Evolutionary conservation across 1,284 basidiomycete genomes (phyloP), one percentile per base, ranked within the genome.

Genomic region (Testicularia cyperi): DNA sequence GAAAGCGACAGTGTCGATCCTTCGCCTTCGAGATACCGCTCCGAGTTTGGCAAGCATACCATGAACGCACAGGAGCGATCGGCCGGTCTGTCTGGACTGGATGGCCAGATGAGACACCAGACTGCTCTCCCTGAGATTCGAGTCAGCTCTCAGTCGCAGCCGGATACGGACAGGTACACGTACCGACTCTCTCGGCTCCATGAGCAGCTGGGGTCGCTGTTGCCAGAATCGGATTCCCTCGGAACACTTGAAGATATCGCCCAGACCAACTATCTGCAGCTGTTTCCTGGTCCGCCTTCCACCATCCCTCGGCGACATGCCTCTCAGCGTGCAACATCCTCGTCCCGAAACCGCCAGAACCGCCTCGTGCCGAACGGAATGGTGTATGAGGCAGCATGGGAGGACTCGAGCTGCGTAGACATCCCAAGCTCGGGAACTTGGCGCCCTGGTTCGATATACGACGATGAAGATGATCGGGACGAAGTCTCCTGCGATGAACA

Each of bases 381-480:
- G n/a, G n/a, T n/a, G n/a, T n/a, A n/a, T n/a, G n/a, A 35, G 10
- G 33, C 33, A 23, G 33, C 33, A 13, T 35, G 33, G 33, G 33
- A 35, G 12, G 33, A 35, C 15, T 35, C 33, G 8, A 35, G 33
- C 33, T 35, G 33, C 15, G 20, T 35, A 9, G 33, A 35, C 20
- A 20, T 21, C 18, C 6, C 8, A 15, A 16, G 13, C 9, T 9
- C 9, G 9, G 30, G 30, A 9, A 19, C 18, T 7, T 26, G 25
- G 25, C 25, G 25, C 8, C 25, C 25, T 26, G 25, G 25, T 14
- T 31, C 14, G n/a, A n/a, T n/a, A n/a, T n/a, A n/a, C 30, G 15
- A 9, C 18, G 8, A 31, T 16, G 9, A 31, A 31, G 30, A 31
- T 8, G 30, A 31, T 16, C 9, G 30, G 30, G 18, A 19, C 8